phyloP scores from a whole-genome alignment of 164 flowering plant species.

The Warburgia ugandensis region DNA sequence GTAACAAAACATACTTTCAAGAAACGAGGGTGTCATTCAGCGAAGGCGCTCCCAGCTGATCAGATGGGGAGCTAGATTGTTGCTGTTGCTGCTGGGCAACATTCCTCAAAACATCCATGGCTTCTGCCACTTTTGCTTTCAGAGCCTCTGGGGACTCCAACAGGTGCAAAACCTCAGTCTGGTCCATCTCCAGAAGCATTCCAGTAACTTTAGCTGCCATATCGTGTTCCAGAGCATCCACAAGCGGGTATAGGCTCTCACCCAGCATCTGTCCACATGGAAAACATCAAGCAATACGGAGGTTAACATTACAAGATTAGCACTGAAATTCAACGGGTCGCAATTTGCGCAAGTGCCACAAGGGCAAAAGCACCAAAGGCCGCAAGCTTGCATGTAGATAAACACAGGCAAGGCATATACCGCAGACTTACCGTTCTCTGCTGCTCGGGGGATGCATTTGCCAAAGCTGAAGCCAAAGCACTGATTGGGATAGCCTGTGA shows the following conservation, averaged over 20 bases:
- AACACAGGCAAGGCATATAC: no score
- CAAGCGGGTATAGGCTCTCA: slow-evolving; percentile 67
- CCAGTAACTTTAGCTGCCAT: slow-evolving; percentile 79
- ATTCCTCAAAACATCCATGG: slow-evolving; percentile 66
- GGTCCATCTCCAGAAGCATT: slow-evolving; percentile 90
- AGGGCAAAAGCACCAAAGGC: no score
- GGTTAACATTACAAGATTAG: no score
- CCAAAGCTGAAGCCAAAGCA: slow-evolving; percentile 71
- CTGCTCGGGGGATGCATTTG: slow-evolving; percentile 70
- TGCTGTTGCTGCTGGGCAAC: slow-evolving; percentile 48
- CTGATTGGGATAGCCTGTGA: slow-evolving; percentile 46
- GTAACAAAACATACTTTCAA: no score
- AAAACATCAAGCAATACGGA: not conserved
- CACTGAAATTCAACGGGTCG: no score
- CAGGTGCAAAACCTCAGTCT: slow-evolving; percentile 72
- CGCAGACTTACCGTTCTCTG: slow-evolving; percentile 72
- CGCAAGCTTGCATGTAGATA: no score
- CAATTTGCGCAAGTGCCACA: no score
- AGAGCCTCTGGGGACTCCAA: slow-evolving; percentile 79
- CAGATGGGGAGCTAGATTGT: slow-evolving; percentile 34
- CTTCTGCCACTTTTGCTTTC: slow-evolving; percentile 71
- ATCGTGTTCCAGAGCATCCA: slow-evolving; percentile 68
- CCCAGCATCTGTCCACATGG: slow-evolving; percentile 52
- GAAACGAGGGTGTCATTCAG: slow-evolving; percentile 46
- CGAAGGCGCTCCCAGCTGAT: slow-evolving; percentile 55